Conservation (phyloP, 768 basidiomycete genomes). For the Paxillus ammoniavirescens region DNA sequence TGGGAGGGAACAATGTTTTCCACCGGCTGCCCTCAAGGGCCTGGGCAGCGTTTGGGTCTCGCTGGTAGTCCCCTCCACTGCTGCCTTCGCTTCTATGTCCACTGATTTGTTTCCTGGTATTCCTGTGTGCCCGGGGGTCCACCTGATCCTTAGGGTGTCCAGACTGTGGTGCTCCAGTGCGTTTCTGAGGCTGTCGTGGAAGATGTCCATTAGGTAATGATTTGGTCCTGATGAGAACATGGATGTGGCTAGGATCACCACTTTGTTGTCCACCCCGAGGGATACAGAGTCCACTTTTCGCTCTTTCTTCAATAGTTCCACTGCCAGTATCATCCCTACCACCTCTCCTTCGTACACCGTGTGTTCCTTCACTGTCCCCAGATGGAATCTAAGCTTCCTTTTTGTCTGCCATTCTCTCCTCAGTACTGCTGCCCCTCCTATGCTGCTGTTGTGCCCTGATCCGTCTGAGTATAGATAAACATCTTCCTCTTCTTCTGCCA, state of each 20-base stretch:
- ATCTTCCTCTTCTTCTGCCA: background rate
- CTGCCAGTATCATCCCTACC: slow-evolving; percentile 25
- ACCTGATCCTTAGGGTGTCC: background rate
- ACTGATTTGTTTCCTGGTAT: background rate
- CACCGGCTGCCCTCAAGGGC: background rate
- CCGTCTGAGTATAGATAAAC: slow-evolving; percentile 28
- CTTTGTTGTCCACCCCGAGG: background rate
- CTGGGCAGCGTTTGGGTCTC: background rate
- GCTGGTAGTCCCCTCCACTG: background rate
- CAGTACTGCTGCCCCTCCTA: slow-evolving; percentile 31
- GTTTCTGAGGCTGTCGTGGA: background rate
- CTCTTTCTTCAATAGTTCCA: slow-evolving; percentile 20
- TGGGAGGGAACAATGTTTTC: no score
- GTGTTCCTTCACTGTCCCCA: slow-evolving; percentile 19
- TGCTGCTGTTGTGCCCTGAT: slow-evolving; percentile 20
- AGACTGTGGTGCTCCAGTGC: background rate
- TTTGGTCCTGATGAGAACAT: background rate
- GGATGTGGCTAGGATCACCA: background rate
- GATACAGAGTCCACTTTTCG: background rate
- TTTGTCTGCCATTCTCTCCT: background rate
- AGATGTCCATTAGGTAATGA: background rate
- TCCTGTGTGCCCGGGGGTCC: background rate
- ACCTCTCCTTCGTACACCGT: slow-evolving; percentile 29
- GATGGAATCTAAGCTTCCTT: slow-evolving; percentile 11
- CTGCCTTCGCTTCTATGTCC: background rate